Evolutionary conservation across 164 flowering plant genomes (phyloP).

Genomic region (Kalanchoe fedtschenkoi): DNA sequence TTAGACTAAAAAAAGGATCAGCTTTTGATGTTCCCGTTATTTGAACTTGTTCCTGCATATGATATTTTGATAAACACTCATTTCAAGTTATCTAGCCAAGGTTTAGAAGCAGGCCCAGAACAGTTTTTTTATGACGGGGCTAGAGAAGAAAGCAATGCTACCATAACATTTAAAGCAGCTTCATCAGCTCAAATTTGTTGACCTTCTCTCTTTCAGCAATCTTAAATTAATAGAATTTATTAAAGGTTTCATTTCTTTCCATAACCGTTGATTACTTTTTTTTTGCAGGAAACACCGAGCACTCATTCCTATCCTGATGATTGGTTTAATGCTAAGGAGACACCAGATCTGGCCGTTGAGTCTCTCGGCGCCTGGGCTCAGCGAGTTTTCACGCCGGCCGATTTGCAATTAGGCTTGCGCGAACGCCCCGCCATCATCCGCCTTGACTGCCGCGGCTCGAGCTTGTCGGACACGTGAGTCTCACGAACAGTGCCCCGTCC

Average conservation of each 20-base stretch:
- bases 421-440: too few species aligned
- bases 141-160: slow-evolving; percentile 48
- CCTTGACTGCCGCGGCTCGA: too few species aligned
- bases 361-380: too few species aligned
- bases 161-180: slow-evolving; percentile 39
- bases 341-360: too few species aligned
- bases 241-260: neutral
- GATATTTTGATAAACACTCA: neutral
- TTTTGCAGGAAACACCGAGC: slow-evolving; percentile 36
- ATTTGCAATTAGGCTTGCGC: too few species aligned
- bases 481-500: too few species aligned
- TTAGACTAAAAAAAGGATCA: neutral
- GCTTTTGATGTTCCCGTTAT: neutral
- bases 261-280: neutral
- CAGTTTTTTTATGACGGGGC: slow-evolving; percentile 29
- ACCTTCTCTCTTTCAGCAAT: slow-evolving; percentile 1
- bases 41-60: neutral
- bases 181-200: slow-evolving; percentile 36
- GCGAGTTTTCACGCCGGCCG: too few species aligned
- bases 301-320: slow-evolving; percentile 54
- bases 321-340: slow-evolving; percentile 80
- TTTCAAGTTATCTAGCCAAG: neutral
- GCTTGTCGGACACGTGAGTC: too few species aligned
- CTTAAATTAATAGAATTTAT: neutral
- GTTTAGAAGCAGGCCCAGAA: neutral